A percentile compares a stretch with the other conserved stretches of the same genome.
phyloP scores from a whole-genome alignment of 208 protist species.

The Wallacemonas collosoma region DNA sequence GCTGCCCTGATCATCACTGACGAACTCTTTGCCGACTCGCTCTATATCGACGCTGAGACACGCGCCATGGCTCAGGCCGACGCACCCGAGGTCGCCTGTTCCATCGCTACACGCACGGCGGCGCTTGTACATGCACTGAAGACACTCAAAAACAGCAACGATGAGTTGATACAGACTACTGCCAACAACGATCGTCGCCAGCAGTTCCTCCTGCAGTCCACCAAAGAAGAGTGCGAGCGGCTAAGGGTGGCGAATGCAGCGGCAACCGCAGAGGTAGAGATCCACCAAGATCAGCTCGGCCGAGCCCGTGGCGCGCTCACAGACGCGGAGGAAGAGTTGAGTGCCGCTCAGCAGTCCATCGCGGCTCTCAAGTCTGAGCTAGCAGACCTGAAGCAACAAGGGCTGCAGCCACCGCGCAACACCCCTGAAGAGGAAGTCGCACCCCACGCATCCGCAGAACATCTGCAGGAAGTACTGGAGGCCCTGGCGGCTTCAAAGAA shows the following conservation, averaged over 20 bases:
- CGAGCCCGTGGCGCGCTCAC: no score
- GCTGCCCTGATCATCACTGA: conserved; percentile 27
- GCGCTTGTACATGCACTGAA: conserved; percentile 28
- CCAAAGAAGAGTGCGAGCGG: conserved; percentile 28
- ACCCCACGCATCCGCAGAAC: no score
- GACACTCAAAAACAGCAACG: conserved; percentile 27
- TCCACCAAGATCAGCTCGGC: no score
- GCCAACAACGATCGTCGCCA: conserved; percentile 32
- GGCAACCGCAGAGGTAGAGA: no score
- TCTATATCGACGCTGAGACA: conserved; percentile 19
- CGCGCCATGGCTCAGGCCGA: background rate
- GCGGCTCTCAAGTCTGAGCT: no score
- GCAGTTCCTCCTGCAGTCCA: conserved; percentile 40
- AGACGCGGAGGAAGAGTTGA: no score
- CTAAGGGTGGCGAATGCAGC: conserved; percentile 13
- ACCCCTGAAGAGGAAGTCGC: no score
- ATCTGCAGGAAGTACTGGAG: no score
- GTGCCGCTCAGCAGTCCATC: no score
- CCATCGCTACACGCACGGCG: conserved; percentile 21
- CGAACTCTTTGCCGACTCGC: conserved; percentile 18
- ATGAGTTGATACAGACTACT: conserved; percentile 21
- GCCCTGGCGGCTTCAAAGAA: no score
- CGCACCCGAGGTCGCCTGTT: background rate
- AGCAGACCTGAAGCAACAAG: no score
- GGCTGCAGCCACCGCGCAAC: no score